Evolutionary conservation across 2,329 filamentous ascomycete species (phyloP).

Genomic region (Colletotrichum eleusines): DNA sequence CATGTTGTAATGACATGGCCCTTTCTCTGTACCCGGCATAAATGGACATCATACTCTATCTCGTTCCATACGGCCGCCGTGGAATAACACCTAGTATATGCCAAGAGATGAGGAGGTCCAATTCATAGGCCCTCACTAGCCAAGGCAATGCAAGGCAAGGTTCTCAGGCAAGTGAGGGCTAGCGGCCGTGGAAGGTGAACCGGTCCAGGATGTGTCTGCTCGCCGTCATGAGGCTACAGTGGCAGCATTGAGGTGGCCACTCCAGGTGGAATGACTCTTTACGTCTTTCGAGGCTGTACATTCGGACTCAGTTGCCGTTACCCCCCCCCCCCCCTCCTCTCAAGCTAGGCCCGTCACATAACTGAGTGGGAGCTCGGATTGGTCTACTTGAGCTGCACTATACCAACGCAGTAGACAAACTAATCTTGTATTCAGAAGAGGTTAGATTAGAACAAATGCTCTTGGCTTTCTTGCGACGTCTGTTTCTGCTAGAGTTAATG

Average conservation of each 20-base stretch:
- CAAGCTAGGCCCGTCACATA: too few species aligned
- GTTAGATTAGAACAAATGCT: background rate
- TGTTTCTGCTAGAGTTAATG: too few species aligned
- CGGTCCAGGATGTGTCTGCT: background rate
- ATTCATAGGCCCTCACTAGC: background rate
- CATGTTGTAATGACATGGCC: too few species aligned
- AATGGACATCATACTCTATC: background rate
- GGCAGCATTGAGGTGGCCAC: too few species aligned
- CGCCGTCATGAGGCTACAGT: background rate
- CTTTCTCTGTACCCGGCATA: background rate
- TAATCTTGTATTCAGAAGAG: background rate
- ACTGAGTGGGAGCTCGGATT: too few species aligned
- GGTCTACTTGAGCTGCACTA: background rate
- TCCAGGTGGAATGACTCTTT: background rate
- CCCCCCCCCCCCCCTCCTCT: too few species aligned
- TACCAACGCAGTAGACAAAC: background rate
- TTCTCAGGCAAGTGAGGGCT: background rate
- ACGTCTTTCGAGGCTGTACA: background rate
- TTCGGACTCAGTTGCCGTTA: background rate
- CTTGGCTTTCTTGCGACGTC: background rate
- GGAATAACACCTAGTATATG: background rate
- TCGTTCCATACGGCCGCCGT: background rate
- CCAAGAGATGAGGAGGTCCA: background rate
- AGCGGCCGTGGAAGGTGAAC: background rate
- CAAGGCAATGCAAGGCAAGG: background rate